These are phyloP conservation scores for Penicillium daleae DNA, from an alignment of 495 filamentous ascomycete species.

Conservation along the genomic window DNA sequence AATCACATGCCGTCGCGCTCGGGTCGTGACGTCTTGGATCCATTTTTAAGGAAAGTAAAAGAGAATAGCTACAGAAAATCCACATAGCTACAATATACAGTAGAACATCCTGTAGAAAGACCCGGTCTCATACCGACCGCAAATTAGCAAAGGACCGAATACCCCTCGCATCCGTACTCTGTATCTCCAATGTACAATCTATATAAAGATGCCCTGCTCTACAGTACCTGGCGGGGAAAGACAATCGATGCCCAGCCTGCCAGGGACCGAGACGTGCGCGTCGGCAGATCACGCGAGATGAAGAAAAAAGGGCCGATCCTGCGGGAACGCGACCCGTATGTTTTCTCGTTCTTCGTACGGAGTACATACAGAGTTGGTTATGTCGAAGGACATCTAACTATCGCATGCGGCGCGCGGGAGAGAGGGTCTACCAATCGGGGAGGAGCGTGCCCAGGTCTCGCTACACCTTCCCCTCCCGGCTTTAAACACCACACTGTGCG, in stretches of 20 bases:
- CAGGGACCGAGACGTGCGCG: conserved; percentile 34
- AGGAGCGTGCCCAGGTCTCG: conserved; percentile 13
- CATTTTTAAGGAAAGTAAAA: neutral
- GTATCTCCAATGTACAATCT: neutral
- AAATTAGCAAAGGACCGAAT: neutral
- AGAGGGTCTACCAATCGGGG: neutral
- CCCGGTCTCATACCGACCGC: too few relatives aligned
- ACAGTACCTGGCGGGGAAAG: conserved; percentile 16
- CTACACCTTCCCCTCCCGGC: conserved; percentile 20
- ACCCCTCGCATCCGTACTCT: neutral
- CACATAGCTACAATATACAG: neutral
- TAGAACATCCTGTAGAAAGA: too few relatives aligned
- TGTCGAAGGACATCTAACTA: neutral
- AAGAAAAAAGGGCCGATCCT: conserved; percentile 19
- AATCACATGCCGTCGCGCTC: conserved; percentile 11
- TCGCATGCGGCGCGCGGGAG: conserved; percentile 14
- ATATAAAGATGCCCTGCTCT: too few relatives aligned
- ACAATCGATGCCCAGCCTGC: conserved; percentile 19
- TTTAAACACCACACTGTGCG: neutral
- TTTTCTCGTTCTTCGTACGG: conserved; percentile 10
- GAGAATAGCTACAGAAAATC: neutral
- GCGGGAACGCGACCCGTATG: conserved; percentile 15
- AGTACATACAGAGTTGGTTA: too few relatives aligned
- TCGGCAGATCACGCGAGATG: conserved; percentile 28
- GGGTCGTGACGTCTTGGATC: conserved; percentile 37